phyloP scores from a whole-genome alignment of 2,329 filamentous ascomycete species.

The Clarireedia hainanense region DNA sequence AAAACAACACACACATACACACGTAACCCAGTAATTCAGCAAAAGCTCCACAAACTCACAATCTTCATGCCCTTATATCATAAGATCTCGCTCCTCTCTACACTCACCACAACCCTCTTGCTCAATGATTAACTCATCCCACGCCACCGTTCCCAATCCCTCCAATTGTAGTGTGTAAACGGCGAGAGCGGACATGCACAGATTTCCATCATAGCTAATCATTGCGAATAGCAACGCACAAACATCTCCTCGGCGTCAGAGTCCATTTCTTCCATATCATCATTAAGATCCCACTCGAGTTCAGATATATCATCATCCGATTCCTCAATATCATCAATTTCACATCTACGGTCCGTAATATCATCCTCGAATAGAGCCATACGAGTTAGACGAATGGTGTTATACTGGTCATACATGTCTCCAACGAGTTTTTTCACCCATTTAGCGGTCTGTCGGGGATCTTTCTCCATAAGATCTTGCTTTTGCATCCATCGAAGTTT shows the following conservation, averaged over 20 bases:
- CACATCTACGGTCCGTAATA: not conserved
- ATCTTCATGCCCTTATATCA: too few species aligned
- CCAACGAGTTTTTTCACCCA: conserved; percentile 4
- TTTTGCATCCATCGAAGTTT: conserved; percentile 7
- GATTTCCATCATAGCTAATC: too few species aligned
- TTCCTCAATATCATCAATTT: not conserved
- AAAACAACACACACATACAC: too few species aligned
- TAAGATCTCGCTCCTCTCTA: too few species aligned
- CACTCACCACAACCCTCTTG: too few species aligned
- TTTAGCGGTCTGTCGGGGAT: not conserved
- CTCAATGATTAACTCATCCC: too few species aligned
- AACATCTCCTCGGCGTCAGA: not conserved
- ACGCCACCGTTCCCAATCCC: too few species aligned
- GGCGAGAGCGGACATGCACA: too few species aligned
- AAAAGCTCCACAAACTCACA: too few species aligned
- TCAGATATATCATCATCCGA: not conserved
- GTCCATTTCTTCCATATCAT: not conserved
- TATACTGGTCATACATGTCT: conserved; percentile 3
- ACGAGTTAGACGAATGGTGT: not conserved
- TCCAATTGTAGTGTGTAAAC: too few species aligned
- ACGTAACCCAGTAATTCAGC: too few species aligned
- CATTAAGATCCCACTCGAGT: not conserved
- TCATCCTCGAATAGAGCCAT: not conserved
- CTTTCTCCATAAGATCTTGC: not conserved
- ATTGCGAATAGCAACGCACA: not conserved